Evolutionary conservation across 768 basidiomycete genomes (phyloP).

Genomic region (Xanthoconium purpureum): DNA sequence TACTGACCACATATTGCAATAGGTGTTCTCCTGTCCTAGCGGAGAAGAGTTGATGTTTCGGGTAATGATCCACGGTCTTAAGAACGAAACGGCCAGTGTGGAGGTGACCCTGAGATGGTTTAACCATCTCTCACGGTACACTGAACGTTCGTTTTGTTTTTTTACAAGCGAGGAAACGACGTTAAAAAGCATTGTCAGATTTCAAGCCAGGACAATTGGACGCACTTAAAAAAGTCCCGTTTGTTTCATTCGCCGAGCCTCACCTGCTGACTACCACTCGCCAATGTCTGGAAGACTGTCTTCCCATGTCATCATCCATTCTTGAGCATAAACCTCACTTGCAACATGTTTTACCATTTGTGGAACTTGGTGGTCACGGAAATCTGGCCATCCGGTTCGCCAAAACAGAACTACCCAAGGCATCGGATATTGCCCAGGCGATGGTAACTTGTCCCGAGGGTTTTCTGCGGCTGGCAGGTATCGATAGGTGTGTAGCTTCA

Average conservation of each 20-base stretch:
- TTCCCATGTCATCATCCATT: background rate
- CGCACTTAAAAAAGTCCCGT: background rate
- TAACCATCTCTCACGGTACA: background rate
- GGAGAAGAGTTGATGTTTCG: background rate
- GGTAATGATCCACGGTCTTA: background rate
- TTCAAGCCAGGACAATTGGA: background rate
- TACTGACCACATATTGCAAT: background rate
- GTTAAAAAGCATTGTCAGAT: background rate
- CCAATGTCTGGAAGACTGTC: background rate
- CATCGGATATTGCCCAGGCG: background rate
- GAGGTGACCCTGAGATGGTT: background rate
- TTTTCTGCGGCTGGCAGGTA: background rate
- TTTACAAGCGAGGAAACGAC: background rate
- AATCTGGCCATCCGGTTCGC: background rate
- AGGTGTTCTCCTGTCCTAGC: background rate
- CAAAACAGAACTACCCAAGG: background rate
- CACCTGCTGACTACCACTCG: background rate
- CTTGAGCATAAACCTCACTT: background rate
- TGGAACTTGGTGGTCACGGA: background rate
- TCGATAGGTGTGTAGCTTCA: background rate
- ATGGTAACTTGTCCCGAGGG: background rate
- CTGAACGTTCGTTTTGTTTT: background rate
- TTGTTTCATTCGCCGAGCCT: background rate
- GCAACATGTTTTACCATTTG: background rate
- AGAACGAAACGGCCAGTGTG: background rate